Evolutionary conservation across 1,284 basidiomycete species (phyloP).

Genomic region (Hypsizygus ulmarius): DNA sequence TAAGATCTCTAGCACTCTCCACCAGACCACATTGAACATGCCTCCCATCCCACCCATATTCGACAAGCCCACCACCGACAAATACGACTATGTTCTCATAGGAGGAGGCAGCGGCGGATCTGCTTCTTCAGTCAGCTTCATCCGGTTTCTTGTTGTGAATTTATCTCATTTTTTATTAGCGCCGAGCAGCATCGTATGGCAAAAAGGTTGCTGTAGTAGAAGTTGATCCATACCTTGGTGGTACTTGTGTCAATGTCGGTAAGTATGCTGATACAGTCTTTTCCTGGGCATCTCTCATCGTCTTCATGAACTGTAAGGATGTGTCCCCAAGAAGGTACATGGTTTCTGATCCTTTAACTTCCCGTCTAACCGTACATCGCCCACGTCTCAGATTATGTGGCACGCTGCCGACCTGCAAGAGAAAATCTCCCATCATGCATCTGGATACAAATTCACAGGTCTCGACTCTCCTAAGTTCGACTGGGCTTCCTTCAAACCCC

Average conservation of each 20-base stretch:
- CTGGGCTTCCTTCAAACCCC: constrained; percentile 90
- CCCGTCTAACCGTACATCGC: constrained; percentile 4
- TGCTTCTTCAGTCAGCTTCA: constrained; percentile 62
- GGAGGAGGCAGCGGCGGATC: constrained; percentile 85
- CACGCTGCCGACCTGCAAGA: constrained; percentile 94
- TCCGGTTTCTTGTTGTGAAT: background rate
- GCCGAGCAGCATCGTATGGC: constrained; percentile 90
- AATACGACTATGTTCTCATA: constrained; percentile 80
- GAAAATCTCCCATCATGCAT: constrained; percentile 74
- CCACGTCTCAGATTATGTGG: constrained; percentile 87
- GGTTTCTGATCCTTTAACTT: background rate
- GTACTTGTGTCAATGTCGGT: constrained; percentile 97
- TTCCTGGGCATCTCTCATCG: background rate
- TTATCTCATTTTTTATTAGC: constrained; percentile 38
- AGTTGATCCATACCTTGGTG: constrained; percentile 74
- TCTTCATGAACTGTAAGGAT: constrained; percentile 45
- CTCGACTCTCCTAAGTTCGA: constrained; percentile 66
- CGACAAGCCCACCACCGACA: constrained; percentile 56
- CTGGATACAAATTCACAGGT: constrained; percentile 76
- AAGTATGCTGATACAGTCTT: constrained; percentile 29
- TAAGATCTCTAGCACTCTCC: constrained; percentile 52
- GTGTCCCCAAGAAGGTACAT: constrained; percentile 82
- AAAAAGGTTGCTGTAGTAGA: constrained; percentile 94
- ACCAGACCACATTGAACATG: constrained; percentile 33
- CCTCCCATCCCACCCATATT: constrained; percentile 61